Evolutionary conservation across 768 basidiomycete genomes (phyloP), one percentile per base, ranked within the genome.

Genomic region (Podaxis mareebaensis): DNA sequence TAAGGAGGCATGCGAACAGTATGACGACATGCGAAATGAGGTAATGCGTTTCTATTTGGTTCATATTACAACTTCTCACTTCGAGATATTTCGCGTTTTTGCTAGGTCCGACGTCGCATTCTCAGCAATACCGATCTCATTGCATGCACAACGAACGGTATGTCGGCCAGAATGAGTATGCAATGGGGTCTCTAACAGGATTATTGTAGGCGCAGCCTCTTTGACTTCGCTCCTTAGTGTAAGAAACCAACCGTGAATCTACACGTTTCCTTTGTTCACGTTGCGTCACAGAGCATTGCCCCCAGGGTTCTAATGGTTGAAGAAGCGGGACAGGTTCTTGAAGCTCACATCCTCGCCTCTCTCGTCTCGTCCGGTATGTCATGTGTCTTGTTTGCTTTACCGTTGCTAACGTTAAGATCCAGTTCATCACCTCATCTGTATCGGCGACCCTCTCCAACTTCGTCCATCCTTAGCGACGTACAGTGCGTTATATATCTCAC

Each of bases 281-380:
- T 60, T 12, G 10, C 38, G 3, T 22, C n/a, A 13, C 57, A 90
- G 88, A 82, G 83, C 13, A 69, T 91, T 4, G 75, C 70, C 4
- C 90, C 90, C 0, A 81, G 79, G 36, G 83, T 91, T 0, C 70
- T 92, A 53, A 74, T 93, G 53, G 87, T 93, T 0, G 91, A 93
- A 71, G 92, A 93, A 70, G 91, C 92, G 0, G 92, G 91, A 0
- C 91, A 93, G 73, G 89, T 92, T 1, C 79, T 93, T 30, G 91
- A 93, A 73, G 88, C 91, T 3, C 91, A 93, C 65, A 79, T 92
- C 15, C 72, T 92, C 4, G 83, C 83, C 2, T 83, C 80, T 40
- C 77, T 92, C 0, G 89, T 90, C 2, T 80, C 81, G 0, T 83
- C 86, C 3, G 81, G 56, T 58, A 40, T 15, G 56, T 12, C 13